Evolutionary conservation across 495 filamentous ascomycete genomes (phyloP).

Genomic region (Penicillium mononematosum): DNA sequence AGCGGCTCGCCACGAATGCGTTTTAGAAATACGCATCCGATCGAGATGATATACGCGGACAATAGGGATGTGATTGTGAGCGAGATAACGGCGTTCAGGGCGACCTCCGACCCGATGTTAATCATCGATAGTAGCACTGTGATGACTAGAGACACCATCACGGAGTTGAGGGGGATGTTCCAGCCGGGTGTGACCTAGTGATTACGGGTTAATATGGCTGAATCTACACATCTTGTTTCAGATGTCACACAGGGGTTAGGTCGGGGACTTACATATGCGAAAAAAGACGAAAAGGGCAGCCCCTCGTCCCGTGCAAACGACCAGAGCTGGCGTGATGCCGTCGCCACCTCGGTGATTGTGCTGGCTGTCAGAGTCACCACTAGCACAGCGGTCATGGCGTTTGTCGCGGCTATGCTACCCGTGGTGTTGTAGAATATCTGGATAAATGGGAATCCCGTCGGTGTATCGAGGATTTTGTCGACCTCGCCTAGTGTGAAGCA

Average conservation of each 20-base stretch:
- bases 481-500: constrained; percentile 56
- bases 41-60: constrained; percentile 53
- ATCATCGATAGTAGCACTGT: constrained; percentile 51
- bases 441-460: constrained; percentile 53
- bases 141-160: constrained; percentile 45
- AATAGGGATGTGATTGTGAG: constrained; percentile 41
- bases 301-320: constrained; percentile 58
- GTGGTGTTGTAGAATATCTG: constrained; percentile 55
- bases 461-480: constrained; percentile 33
- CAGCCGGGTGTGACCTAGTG: constrained; percentile 47
- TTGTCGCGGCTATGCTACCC: constrained; percentile 42
- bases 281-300: constrained; percentile 53
- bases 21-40: constrained; percentile 48
- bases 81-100: constrained; percentile 49
- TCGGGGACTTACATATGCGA: constrained; percentile 43
- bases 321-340: constrained; percentile 57
- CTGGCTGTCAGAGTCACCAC: constrained; percentile 49
- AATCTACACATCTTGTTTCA: background rate
- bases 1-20: constrained; percentile 43
- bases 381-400: constrained; percentile 51
- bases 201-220: background rate
- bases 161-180: constrained; percentile 54
- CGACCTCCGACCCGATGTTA: constrained; percentile 51
- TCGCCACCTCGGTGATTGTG: constrained; percentile 54
- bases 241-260: background rate